Base-by-base conservation (phyloP, 164 flowering plant species). In the Platanus orientalis region DNA sequence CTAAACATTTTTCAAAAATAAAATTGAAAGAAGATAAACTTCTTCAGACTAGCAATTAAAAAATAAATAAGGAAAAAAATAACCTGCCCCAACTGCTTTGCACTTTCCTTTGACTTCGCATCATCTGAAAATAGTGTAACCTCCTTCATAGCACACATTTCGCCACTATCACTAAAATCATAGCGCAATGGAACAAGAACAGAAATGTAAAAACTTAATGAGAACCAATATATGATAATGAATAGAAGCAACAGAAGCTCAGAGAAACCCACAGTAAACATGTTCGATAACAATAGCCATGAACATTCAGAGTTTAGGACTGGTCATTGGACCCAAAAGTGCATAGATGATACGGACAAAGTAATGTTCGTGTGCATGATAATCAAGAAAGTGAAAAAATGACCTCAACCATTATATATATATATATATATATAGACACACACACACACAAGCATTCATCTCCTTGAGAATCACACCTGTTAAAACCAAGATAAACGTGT, bases 91-190 rank as follows among this genome's bases (percentile, higher is more conserved):
- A 92, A 73, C 76, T 92, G 98, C 81, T 89, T 86, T 52, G 92
- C 92, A 81, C 98, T 83, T 83, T 92, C 98, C 72, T 79, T 92
- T 45, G 98, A 92, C 77, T 92, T 92, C 12, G 96, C 84, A 79
- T 89, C 96, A 84, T 92, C 98, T 51, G 94, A 80, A 71, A 89
- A 84, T 67, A 92, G 71, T 10, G 88, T 84, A 54, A 92, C 98
- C 78, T 92, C 98, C 79, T 92, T 92, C 96, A 92, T 92, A 34
- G 98, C 96, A 81, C 98, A 89, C 98, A 92, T 92, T 65, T 89
- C 98, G 20, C 95, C 98, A 67, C 88, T 92, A 71, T 85, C 98
- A 78, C 98, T 92, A 64, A 24, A 61, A 58, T 29, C 63, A 57
- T 50, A 56, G 45, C n/a, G n/a, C 54, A 73, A 51, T 25, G 54